A percentile compares a stretch with the other conserved stretches of the same genome.
phyloP scores from a whole-genome alignment of 2,329 filamentous ascomycete species.

The Monosporascus sp. region DNA sequence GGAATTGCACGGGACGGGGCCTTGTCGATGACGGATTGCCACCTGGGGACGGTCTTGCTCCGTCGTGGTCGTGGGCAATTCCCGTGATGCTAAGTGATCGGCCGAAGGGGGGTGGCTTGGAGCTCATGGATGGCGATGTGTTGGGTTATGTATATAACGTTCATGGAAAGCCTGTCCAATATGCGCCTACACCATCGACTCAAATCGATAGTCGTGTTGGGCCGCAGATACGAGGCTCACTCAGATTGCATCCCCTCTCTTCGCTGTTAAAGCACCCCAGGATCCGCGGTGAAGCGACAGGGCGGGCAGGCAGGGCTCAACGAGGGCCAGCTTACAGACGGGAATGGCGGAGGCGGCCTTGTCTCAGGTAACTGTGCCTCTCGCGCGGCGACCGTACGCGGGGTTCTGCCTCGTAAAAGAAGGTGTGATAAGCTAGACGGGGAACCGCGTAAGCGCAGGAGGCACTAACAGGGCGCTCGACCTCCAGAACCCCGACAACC shows the following conservation, averaged over 20 bases:
- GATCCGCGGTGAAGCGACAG: constrained; percentile 20
- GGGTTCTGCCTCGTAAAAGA: background rate
- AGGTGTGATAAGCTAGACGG: background rate
- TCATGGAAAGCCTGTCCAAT: too few relatives aligned
- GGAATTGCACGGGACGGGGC: too few relatives aligned
- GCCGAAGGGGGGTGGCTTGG: too few relatives aligned
- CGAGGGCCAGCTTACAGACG: constrained; percentile 52
- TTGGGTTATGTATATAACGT: too few relatives aligned
- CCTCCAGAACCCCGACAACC: constrained; percentile 57
- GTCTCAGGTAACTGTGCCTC: constrained; percentile 43
- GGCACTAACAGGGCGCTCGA: constrained; percentile 60
- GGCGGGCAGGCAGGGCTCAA: constrained; percentile 31
- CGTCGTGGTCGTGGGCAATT: too few relatives aligned
- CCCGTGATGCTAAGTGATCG: too few relatives aligned
- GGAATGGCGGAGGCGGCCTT: constrained; percentile 51
- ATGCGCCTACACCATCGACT: too few relatives aligned
- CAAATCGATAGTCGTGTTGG: too few relatives aligned
- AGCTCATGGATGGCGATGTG: too few relatives aligned
- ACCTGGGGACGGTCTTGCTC: too few relatives aligned
- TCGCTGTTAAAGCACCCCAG: constrained; percentile 12
- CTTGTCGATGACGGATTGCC: too few relatives aligned
- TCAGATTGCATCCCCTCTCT: constrained; percentile 13
- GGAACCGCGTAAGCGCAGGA: constrained; percentile 33
- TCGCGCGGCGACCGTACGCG: too few relatives aligned
- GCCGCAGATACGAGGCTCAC: constrained; percentile 14